These are phyloP conservation scores for Kurtzmaniella fragi DNA, from an alignment of 805 yeast species.

Conservation along the genomic window DNA sequence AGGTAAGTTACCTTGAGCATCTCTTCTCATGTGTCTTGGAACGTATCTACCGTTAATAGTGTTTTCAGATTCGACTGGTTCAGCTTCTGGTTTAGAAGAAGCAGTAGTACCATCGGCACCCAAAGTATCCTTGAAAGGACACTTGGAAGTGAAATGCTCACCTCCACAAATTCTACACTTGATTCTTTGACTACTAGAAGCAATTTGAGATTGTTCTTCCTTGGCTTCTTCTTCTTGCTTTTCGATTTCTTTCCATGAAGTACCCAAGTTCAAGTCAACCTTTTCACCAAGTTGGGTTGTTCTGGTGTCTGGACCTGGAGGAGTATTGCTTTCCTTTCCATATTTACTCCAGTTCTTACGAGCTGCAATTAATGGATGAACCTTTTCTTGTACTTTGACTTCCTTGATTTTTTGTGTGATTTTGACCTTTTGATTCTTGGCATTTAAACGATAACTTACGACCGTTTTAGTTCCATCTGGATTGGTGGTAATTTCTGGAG, in stretches of 20 bases:
- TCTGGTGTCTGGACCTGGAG: constrained; percentile 82
- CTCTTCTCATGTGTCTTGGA: constrained; percentile 42
- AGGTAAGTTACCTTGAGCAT: constrained; percentile 38
- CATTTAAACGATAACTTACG: constrained; percentile 67
- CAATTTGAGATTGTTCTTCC: constrained; percentile 39
- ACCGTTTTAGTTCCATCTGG: constrained; percentile 89
- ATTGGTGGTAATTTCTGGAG: constrained; percentile 71
- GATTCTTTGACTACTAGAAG: constrained; percentile 39
- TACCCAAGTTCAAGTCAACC: constrained; percentile 68
- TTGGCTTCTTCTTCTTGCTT: constrained; percentile 61
- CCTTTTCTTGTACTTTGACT: constrained; percentile 71
- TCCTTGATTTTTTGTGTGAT: constrained; percentile 82
- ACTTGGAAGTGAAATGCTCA: constrained; percentile 86
- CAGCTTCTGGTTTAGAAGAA: constrained; percentile 34
- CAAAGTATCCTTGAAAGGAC: constrained; percentile 92
- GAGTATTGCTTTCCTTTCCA: constrained; percentile 69
- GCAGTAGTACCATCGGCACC: constrained; percentile 45
- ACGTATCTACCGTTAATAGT: constrained; percentile 33
- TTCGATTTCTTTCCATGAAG: constrained; percentile 73
- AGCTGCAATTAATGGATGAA: constrained; percentile 79
- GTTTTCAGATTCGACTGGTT: constrained; percentile 20
- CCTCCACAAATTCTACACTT: constrained; percentile 92
- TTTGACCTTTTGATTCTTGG: constrained; percentile 78
- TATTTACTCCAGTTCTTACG: constrained; percentile 86
- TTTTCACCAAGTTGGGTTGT: constrained; percentile 89